These are phyloP conservation scores for Aphanomyces astaci DNA, from an alignment of 352 stramenopile species.

Conservation along the genomic window DNA sequence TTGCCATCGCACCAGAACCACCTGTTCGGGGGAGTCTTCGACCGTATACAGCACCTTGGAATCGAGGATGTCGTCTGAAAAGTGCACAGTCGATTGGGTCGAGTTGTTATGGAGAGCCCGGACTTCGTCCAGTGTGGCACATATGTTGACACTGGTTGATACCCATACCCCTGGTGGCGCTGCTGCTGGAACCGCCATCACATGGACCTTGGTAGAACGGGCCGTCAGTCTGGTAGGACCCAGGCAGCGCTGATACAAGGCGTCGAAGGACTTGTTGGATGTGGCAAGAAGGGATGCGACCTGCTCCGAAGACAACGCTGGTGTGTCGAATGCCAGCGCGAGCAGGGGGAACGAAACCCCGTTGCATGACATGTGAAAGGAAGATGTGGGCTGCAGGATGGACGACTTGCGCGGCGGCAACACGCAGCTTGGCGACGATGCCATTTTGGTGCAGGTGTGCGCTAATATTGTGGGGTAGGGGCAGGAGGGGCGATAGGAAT, in stretches of 20 bases:
- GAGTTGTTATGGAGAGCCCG: background rate
- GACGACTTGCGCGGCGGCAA: background rate
- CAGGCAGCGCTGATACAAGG: background rate
- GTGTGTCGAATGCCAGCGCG: background rate
- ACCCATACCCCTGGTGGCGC: background rate
- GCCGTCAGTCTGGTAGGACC: background rate
- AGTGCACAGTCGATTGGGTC: background rate
- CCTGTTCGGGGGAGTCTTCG: background rate
- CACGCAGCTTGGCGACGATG: background rate
- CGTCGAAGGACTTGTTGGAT: background rate
- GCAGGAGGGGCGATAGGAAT: no score
- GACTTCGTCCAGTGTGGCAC: background rate
- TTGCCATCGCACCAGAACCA: background rate
- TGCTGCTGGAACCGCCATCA: background rate
- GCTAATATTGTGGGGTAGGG: no score
- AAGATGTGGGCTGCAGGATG: background rate
- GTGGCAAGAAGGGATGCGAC: background rate
- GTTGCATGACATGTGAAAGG: background rate
- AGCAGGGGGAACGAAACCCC: background rate
- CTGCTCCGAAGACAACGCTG: background rate
- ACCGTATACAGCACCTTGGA: background rate
- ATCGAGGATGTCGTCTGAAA: background rate
- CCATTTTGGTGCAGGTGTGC: no score
- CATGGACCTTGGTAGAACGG: background rate
- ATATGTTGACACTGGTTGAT: background rate